Evolutionary conservation across 202 grass and related monocot genomes (phyloP).

Genomic region (Schoenoplectus tabernaemontani): DNA sequence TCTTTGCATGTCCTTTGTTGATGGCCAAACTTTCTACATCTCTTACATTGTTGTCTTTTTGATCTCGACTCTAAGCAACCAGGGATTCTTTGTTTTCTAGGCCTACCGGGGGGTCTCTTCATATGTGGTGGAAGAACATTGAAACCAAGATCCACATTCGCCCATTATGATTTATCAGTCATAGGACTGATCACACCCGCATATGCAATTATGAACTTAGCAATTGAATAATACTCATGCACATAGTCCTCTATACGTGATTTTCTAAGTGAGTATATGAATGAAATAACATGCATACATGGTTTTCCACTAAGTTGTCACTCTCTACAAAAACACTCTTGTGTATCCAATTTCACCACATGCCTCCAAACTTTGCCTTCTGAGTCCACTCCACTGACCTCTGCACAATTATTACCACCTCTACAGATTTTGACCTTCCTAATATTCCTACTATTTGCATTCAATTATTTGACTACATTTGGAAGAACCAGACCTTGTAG

Average conservation of each 20-base stretch:
- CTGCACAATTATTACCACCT: not conserved
- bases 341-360: too few relatives aligned
- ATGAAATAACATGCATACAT: not conserved
- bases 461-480: not conserved
- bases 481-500: too few relatives aligned
- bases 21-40: too few relatives aligned
- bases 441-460: not conserved
- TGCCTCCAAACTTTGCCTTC: not conserved
- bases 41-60: too few relatives aligned
- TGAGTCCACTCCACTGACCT: not conserved
- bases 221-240: not conserved
- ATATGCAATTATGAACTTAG: not conserved
- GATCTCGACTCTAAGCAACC: too few relatives aligned
- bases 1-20: too few relatives aligned
- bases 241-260: not conserved
- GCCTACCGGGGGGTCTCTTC: too few relatives aligned
- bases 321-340: too few relatives aligned
- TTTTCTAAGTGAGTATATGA: not conserved
- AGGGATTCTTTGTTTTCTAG: too few relatives aligned
- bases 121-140: too few relatives aligned
- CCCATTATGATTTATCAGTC: not conserved
- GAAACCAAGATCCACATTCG: not conserved
- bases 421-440: not conserved
- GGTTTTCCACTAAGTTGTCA: not conserved
- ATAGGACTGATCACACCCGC: not conserved